Conservation (phyloP, 257 asterid genomes). For the Gardenia jasminoides region DNA sequence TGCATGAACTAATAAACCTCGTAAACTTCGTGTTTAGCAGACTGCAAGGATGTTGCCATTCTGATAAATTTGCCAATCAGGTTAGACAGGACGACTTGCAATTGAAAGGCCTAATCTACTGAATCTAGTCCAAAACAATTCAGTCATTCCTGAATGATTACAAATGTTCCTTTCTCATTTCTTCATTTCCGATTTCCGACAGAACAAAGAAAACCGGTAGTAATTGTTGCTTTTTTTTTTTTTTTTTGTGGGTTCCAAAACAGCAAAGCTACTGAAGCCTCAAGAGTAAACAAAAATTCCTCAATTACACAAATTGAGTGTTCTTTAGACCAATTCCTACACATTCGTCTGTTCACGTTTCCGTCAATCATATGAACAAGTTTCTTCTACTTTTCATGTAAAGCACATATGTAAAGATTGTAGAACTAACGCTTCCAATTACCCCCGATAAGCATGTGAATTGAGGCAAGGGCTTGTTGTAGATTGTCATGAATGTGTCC, state of each 20-base stretch:
- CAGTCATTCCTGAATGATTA: neutral
- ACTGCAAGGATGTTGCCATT: neutral
- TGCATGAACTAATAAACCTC: neutral
- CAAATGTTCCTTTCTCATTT: neutral
- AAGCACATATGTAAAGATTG: neutral
- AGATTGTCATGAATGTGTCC: neutral
- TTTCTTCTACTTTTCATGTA: neutral
- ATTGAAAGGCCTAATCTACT: neutral
- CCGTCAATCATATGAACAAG: neutral
- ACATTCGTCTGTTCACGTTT: neutral
- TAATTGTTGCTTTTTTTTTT: too few relatives aligned
- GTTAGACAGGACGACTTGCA: neutral
- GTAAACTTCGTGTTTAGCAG: neutral
- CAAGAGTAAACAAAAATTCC: neutral
- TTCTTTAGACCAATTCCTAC: neutral
- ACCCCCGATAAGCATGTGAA: neutral
- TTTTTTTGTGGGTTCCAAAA: too few relatives aligned
- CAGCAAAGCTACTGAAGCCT: neutral
- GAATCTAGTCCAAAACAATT: neutral
- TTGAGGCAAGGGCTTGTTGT: neutral
- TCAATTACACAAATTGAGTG: neutral
- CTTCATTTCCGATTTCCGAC: neutral
- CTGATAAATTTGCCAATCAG: neutral
- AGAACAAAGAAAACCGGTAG: neutral
- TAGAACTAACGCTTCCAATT: neutral